These are phyloP conservation scores for Peniophora sp. DNA, from an alignment of 1,284 basidiomycete species.

Conservation along the genomic window DNA sequence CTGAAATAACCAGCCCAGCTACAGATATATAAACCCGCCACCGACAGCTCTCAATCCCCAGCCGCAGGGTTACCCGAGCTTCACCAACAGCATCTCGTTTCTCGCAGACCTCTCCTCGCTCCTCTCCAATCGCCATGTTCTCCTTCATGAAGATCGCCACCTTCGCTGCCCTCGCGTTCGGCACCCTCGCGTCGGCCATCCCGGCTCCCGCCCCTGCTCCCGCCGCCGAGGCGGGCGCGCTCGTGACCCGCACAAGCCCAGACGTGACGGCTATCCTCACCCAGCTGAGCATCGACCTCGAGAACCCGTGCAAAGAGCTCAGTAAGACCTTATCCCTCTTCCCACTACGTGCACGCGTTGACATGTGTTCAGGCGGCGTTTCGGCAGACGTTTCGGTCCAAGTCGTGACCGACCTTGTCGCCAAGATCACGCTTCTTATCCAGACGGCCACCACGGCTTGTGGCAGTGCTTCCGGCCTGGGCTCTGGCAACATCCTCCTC, in stretches of 20 bases:
- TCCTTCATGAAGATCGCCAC: constrained; percentile 6
- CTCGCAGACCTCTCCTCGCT: too few relatives aligned
- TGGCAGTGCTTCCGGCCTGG: background rate
- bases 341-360: too few relatives aligned
- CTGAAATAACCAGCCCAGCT: too few relatives aligned
- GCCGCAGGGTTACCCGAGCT: too few relatives aligned
- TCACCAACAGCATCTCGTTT: too few relatives aligned
- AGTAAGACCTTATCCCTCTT: background rate
- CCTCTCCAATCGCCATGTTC: constrained; percentile 3
- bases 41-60: too few relatives aligned
- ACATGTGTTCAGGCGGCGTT: background rate
- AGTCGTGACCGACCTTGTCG: background rate
- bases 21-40: too few relatives aligned
- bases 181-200: constrained; percentile 13
- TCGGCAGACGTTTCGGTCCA: background rate
- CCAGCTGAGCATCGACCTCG: background rate
- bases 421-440: background rate
- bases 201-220: constrained; percentile 1
- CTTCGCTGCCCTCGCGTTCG: constrained; percentile 13
- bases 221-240: background rate
- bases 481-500: background rate
- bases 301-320: background rate
- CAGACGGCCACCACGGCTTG: background rate
- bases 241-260: background rate
- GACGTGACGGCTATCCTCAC: background rate